A percentile compares a stretch with the other conserved stretches of the same genome.
Evolutionary conservation across 1,139 yeast genomes (phyloP).

Genomic region (Starmera stellimalicola): DNA sequence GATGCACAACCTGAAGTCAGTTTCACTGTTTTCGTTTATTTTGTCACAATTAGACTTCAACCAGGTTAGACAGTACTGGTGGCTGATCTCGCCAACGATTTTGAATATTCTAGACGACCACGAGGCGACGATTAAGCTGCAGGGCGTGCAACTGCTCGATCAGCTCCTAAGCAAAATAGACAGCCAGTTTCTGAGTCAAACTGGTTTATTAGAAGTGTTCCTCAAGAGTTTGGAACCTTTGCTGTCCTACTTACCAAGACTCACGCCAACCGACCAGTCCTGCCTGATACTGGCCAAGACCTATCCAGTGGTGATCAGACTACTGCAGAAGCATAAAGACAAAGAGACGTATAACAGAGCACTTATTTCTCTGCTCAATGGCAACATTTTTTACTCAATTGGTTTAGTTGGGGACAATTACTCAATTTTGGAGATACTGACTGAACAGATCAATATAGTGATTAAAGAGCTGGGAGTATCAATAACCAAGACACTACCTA

Average conservation of each 20-base stretch:
- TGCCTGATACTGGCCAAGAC: constrained; percentile 11
- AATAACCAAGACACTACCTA: constrained; percentile 10
- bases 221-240: constrained; percentile 31
- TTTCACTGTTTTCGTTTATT: constrained; percentile 24
- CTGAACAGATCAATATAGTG: constrained; percentile 6
- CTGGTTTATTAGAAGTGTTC: constrained; percentile 37
- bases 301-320: constrained; percentile 14
- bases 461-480: constrained; percentile 8
- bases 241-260: constrained; percentile 36
- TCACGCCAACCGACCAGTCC: constrained; percentile 26
- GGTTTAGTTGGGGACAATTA: constrained; percentile 12
- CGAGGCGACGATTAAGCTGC: constrained; percentile 33
- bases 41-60: constrained; percentile 15
- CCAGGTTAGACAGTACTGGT: constrained; percentile 27
- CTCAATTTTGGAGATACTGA: constrained; percentile 6
- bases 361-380: constrained; percentile 11
- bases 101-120: constrained; percentile 44
- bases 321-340: constrained; percentile 7
- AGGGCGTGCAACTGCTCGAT: constrained; percentile 31
- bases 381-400: constrained; percentile 12
- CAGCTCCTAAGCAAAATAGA: constrained; percentile 20
- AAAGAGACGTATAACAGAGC: constrained; percentile 1
- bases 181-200: constrained; percentile 20
- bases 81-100: constrained; percentile 37
- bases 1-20: constrained; percentile 12